Percentiles rank a stretch among this genome's conserved stretches.
Conservation (phyloP, 2,329 filamentous ascomycete genomes). For the Penicillium aurantiogriseum region DNA sequence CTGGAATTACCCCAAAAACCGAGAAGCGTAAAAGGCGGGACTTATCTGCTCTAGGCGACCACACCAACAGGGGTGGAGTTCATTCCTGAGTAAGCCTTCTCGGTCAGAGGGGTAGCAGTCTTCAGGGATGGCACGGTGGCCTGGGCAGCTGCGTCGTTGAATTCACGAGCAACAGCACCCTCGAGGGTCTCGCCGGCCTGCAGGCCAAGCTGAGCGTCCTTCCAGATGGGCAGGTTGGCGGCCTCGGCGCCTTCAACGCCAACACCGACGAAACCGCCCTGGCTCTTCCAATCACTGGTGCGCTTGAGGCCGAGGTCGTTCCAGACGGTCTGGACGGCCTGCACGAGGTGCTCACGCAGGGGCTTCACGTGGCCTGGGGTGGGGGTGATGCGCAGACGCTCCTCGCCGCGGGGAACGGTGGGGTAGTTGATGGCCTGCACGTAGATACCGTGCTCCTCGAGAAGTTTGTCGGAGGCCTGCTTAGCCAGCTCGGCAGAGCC, state of each 20-base stretch:
- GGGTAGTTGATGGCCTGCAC: conserved; percentile 99
- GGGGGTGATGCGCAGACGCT: conserved; percentile 91
- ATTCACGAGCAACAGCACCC: conserved; percentile 53
- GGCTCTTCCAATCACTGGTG: conserved; percentile 83
- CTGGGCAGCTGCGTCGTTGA: conserved; percentile 23
- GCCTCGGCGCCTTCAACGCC: conserved; percentile 65
- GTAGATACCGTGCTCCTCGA: conserved; percentile 89
- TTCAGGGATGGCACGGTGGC: conserved; percentile 22
- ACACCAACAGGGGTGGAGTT: conserved; percentile 29
- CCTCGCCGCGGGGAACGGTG: conserved; percentile 95
- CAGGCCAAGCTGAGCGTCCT: conserved; percentile 79
- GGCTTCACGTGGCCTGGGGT: conserved; percentile 87
- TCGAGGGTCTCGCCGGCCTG: conserved; percentile 56
- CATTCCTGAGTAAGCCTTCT: conserved; percentile 23
- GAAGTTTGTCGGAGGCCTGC: conserved; percentile 84
- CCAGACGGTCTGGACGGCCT: conserved; percentile 86
- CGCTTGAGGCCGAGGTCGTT: conserved; percentile 83
- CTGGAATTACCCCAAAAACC: conserved; percentile 10
- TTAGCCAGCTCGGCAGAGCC: conserved; percentile 92
- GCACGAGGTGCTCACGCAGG: conserved; percentile 80
- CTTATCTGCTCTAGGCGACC: conserved; percentile 24
- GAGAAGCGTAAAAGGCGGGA: not conserved
- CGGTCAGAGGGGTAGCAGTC: conserved; percentile 22
- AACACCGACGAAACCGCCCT: conserved; percentile 93
- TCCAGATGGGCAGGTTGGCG: conserved; percentile 78